Base-by-base conservation (phyloP, 768 basidiomycete species). In the Pisolithus albus region DNA sequence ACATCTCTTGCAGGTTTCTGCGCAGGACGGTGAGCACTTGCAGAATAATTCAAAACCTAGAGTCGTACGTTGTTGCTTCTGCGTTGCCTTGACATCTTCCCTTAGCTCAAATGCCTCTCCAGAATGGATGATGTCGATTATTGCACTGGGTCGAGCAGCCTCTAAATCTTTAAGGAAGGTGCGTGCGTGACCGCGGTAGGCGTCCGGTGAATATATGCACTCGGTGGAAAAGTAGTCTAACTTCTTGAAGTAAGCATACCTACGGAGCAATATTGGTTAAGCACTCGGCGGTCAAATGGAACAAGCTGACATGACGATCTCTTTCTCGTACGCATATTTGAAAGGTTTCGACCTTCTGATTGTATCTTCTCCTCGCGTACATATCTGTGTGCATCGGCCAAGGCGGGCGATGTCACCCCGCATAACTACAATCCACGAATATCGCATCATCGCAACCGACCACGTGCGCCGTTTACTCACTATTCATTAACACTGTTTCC, bases 181-280 rank as follows among this genome's bases (percentile, higher is more conserved):
- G 45, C 96, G 80, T 1, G 96, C 93, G 64, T 98, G 94, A 0
- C 96, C 96, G 7, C 96, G 87, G 66, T 99, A 99, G 5, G 96
- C 96, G 65, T 97, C 96, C 8, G 96, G 95, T 4, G 93, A 94
- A 68, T 99, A 99, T 59, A 98, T 97, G 67, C 96, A 99, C 65
- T 99, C 96, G 7, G 95, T 99, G 2, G 94, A 97, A 70, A 96
- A 97, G 68, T 99, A 99, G 64, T 97, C 94, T 19, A 99, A 77
- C 69, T 97, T 96, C 75, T 95, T 97, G 76, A 97, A 97, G 70
- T 99, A 97, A 8, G 95, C 95, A 67, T 98, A 97, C 92, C 92
- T 94, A 60, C 30, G 15, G 23, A 15, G 39, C 37, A 34, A 28
- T 32, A 32, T 47, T 15, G 34, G 32, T 21, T 46, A 59, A 54